phyloP scores from a whole-genome alignment of 768 basidiomycete genomes.

The Podaxis sp. region DNA sequence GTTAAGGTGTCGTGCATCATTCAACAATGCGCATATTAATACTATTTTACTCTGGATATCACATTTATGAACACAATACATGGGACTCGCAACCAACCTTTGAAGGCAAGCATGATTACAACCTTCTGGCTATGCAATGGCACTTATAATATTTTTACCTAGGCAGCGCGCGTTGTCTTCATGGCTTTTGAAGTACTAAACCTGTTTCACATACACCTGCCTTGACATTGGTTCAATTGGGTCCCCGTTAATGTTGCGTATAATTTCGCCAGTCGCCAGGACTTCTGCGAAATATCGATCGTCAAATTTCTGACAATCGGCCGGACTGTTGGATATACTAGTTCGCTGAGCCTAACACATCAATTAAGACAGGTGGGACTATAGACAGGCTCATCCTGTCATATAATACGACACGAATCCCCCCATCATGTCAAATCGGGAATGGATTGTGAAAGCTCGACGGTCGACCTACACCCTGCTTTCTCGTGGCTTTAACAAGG shows the following conservation, averaged over 20 bases:
- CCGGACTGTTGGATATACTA: neutral
- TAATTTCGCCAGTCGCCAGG: neutral
- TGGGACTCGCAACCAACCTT: neutral
- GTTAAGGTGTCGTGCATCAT: neutral
- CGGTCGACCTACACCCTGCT: neutral
- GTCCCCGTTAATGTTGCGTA: neutral
- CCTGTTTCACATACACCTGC: neutral
- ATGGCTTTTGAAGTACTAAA: neutral
- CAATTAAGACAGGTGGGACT: neutral
- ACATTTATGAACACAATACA: neutral
- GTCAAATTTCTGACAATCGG: neutral
- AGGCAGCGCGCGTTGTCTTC: neutral
- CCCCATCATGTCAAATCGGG: neutral
- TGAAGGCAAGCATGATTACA: neutral
- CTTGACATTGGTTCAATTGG: neutral
- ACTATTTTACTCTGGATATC: neutral
- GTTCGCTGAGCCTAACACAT: neutral
- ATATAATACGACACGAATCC: neutral
- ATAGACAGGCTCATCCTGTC: neutral
- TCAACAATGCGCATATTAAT: neutral
- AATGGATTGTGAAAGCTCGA: neutral
- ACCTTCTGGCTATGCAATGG: neutral
- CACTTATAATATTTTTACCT: neutral
- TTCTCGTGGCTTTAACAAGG: conserved; percentile 10
- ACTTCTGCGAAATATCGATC: neutral